These are phyloP conservation scores for Trichocladium uniseriatum DNA, from an alignment of 495 filamentous ascomycete species.

Conservation along the genomic window DNA sequence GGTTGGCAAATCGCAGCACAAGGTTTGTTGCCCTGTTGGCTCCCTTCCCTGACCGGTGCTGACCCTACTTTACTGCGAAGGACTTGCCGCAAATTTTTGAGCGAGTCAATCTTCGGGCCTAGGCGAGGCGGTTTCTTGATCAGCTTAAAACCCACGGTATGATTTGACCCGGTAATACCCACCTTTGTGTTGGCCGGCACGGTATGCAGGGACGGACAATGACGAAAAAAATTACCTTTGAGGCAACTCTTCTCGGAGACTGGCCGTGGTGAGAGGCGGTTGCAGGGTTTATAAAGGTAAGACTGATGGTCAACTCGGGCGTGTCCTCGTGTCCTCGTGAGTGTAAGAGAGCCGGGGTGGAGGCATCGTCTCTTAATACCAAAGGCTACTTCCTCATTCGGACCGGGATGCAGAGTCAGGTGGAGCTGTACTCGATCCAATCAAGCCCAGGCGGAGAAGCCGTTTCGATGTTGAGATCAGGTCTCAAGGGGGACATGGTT, in stretches of 20 bases:
- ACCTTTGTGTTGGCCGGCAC: background rate
- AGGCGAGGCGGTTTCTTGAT: background rate
- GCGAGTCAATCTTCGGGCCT: background rate
- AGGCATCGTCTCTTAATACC: slow-evolving; percentile 9
- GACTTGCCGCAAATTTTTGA: too few species aligned
- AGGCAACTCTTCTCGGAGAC: too few species aligned
- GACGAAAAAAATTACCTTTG: too few species aligned
- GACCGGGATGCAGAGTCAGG: slow-evolving; percentile 11
- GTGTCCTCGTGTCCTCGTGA: too few species aligned
- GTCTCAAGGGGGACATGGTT: background rate
- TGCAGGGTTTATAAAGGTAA: too few species aligned
- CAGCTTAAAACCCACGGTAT: background rate
- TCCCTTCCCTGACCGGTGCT: background rate
- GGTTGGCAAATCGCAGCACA: slow-evolving; percentile 8
- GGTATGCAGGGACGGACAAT: background rate
- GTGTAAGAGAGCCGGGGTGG: too few species aligned
- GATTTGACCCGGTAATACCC: slow-evolving; percentile 6
- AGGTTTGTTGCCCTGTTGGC: slow-evolving; percentile 8
- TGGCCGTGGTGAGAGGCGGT: too few species aligned
- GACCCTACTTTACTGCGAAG: too few species aligned
- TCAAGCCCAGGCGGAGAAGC: slow-evolving; percentile 2
- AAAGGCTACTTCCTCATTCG: slow-evolving; percentile 6
- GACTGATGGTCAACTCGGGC: too few species aligned
- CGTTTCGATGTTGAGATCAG: background rate
- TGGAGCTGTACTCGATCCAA: slow-evolving; percentile 10